A percentile compares a stretch with the other conserved stretches of the same genome.
Conservation (phyloP, 1,284 basidiomycete genomes). For the Xerocomus minutiporus region DNA sequence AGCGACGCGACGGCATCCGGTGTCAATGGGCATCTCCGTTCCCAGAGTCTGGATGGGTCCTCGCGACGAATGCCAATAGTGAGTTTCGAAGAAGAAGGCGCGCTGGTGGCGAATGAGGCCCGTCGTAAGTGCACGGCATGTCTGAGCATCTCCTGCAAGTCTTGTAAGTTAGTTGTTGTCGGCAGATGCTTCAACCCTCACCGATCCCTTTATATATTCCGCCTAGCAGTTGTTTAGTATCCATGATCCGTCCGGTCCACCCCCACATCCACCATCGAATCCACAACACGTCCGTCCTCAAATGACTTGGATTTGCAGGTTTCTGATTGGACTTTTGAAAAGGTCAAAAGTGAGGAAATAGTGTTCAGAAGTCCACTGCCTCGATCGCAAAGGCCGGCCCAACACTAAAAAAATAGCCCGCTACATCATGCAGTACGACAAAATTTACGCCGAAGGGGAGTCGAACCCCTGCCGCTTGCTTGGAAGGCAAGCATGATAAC, state of each 20-base stretch:
- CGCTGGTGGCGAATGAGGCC: slow-evolving; percentile 18
- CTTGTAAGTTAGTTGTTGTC: background rate
- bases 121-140: slow-evolving; percentile 17
- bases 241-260: slow-evolving; percentile 1
- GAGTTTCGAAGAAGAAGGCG: slow-evolving; percentile 29
- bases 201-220: background rate
- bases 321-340: background rate
- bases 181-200: background rate
- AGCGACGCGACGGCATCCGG: slow-evolving; percentile 67
- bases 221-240: background rate
- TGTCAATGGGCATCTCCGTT: slow-evolving; percentile 79
- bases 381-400: too few relatives aligned
- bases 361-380: background rate
- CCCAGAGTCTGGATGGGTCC: slow-evolving; percentile 79
- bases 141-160: slow-evolving; percentile 14
- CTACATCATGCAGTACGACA: background rate
- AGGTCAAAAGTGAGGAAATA: background rate
- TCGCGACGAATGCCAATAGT: slow-evolving; percentile 72
- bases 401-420: too few relatives aligned
- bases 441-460: slow-evolving; percentile 60
- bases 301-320: background rate
- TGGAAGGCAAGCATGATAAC: slow-evolving; percentile 86
- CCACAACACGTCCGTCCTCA: background rate
- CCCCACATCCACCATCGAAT: background rate
- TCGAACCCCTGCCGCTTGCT: slow-evolving; percentile 82